phyloP scores from a whole-genome alignment of 306 rosid species.

The Acacia confusa region DNA sequence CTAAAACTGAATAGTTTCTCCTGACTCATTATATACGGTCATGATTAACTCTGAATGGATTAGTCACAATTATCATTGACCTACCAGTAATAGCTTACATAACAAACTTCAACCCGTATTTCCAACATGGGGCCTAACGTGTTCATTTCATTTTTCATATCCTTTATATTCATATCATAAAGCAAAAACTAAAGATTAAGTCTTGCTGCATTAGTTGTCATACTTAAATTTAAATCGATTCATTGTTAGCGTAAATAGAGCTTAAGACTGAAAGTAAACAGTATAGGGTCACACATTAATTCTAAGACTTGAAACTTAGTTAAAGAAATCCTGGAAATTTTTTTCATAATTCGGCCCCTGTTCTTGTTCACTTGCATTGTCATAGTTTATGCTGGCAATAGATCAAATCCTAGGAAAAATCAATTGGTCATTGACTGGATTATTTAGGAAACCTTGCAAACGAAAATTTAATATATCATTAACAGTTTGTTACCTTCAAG shows the following conservation, averaged over 20 bases:
- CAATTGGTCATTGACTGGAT: background rate
- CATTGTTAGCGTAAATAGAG: background rate
- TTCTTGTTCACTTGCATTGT: background rate
- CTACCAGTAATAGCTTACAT: background rate
- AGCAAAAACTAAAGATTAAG: background rate
- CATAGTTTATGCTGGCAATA: background rate
- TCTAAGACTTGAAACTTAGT: background rate
- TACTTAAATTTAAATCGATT: background rate
- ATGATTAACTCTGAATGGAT: background rate
- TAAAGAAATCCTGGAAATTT: background rate
- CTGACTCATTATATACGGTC: background rate
- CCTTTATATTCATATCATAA: background rate
- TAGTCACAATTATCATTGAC: background rate
- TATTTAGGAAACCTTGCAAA: background rate
- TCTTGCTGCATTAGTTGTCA: background rate
- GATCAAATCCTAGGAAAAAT: background rate
- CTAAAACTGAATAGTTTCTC: background rate
- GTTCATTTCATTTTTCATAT: background rate
- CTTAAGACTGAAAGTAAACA: background rate
- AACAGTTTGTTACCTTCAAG: slow-evolving; percentile 61
- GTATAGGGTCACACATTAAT: background rate
- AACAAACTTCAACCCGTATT: slow-evolving; percentile 5
- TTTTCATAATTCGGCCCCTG: background rate
- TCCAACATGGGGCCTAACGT: background rate
- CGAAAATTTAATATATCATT: slow-evolving; percentile 3